Percentiles rank a stretch among this genome's conserved stretches.
These are phyloP conservation scores for Kernera saxatilis DNA, from an alignment of 345 rosid genomes.

Conservation along the genomic window DNA sequence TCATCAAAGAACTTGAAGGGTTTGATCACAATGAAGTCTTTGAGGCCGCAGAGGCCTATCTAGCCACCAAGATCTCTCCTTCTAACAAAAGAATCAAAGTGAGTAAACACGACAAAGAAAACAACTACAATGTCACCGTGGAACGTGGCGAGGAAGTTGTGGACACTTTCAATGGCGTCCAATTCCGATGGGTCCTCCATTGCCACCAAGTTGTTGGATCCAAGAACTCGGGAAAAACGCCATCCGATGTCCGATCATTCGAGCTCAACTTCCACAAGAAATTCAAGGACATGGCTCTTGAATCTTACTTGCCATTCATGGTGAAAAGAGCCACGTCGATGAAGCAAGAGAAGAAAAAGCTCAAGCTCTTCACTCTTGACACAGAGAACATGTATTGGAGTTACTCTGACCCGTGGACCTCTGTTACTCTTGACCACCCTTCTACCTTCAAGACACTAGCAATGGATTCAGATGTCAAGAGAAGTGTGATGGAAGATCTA, in stretches of 20 bases:
- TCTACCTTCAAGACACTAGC: conserved; percentile 65
- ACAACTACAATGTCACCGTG: conserved; percentile 35
- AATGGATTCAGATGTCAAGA: conserved; percentile 43
- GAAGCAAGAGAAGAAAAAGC: conserved; percentile 40
- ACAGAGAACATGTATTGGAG: conserved; percentile 30
- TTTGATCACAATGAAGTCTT: conserved; percentile 39
- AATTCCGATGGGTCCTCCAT: conserved; percentile 45
- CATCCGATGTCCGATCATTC: conserved; percentile 38
- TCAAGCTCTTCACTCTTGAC: conserved; percentile 47
- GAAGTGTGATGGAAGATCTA: conserved; percentile 46
- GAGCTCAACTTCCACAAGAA: conserved; percentile 50
- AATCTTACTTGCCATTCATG: conserved; percentile 45
- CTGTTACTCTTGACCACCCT: conserved; percentile 64
- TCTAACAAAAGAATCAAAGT: conserved; percentile 37
- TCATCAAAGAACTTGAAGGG: conserved; percentile 44
- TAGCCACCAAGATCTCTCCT: conserved; percentile 37
- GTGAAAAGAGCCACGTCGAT: conserved; percentile 37
- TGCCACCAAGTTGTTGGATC: conserved; percentile 37
- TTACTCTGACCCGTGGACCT: conserved; percentile 41
- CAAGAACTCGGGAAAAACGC: conserved; percentile 1
- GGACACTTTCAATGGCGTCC: conserved; percentile 45
- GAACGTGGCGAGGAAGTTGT: conserved; percentile 44
- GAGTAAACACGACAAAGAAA: conserved; percentile 52
- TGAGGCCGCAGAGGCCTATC: conserved; percentile 43
- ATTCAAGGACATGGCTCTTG: conserved; percentile 41